Percentiles rank a stretch among this genome's conserved stretches.
Conservation (phyloP, 2,329 filamentous ascomycete species). For the Calonectria henricotiae region DNA sequence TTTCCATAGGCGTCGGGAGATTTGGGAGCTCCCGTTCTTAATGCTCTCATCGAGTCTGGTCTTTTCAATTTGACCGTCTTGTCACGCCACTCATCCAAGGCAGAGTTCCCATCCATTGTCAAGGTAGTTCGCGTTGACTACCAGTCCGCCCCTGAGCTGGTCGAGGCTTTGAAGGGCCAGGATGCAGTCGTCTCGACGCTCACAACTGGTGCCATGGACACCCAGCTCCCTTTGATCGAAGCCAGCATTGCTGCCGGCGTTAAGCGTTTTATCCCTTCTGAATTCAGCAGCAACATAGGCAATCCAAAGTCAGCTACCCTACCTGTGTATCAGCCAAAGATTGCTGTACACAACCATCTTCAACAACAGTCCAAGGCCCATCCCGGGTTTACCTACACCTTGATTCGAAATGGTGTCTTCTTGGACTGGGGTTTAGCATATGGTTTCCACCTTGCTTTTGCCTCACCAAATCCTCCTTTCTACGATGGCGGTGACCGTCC, state of each 20-base stretch:
- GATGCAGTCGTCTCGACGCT: conserved; percentile 61
- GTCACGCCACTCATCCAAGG: conserved; percentile 52
- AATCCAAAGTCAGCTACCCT: conserved; percentile 18
- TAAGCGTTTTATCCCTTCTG: conserved; percentile 68
- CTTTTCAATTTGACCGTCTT: conserved; percentile 51
- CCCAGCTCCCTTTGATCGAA: conserved; percentile 67
- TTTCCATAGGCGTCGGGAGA: not conserved
- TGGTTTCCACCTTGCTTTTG: not conserved
- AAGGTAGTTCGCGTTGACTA: conserved; percentile 48
- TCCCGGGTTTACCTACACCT: conserved; percentile 39
- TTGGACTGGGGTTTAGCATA: not conserved
- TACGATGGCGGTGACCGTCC: conserved; percentile 57
- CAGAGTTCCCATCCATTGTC: conserved; percentile 41
- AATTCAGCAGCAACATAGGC: conserved; percentile 60
- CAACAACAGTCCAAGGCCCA: conserved; percentile 46
- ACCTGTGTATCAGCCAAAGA: conserved; percentile 16
- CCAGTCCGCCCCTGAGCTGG: conserved; percentile 50
- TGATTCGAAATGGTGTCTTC: conserved; percentile 23
- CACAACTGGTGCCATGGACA: conserved; percentile 46
- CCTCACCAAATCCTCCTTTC: conserved; percentile 29
- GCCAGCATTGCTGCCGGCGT: conserved; percentile 69
- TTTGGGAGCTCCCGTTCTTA: conserved; percentile 41
- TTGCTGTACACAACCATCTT: conserved; percentile 35
- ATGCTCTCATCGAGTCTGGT: conserved; percentile 51
- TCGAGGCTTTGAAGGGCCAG: conserved; percentile 34